Evolutionary conservation across 495 filamentous ascomycete species (phyloP), one percentile per base, ranked within the genome.

Genomic region (Astrocystis sublimbata): DNA sequence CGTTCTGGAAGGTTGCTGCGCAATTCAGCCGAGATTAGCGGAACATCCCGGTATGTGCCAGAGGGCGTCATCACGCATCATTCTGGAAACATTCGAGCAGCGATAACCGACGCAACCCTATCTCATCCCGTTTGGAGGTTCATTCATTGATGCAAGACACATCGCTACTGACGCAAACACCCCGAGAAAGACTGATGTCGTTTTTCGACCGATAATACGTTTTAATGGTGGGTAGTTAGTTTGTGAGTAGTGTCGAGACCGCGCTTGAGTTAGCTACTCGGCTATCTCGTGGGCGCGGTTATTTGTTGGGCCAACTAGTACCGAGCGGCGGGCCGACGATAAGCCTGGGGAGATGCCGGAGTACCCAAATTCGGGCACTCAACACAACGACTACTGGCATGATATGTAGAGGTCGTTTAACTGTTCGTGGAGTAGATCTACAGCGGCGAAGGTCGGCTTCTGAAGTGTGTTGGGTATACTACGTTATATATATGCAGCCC

Each of bases 291-390:
- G n/a, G 52, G 30, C 2, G 33, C 42, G 36, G 46, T 28, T 41
- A 51, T 49, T 42, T 35, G n/a, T 60, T 46, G 58, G 17, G 42
- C 9, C 30, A 61, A 50, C 36, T 28, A 35, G 33, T 62, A 38
- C 60, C 60, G 60, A 62, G 23, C 55, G 51, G 49, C 60, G 60
- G 60, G 60, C 60, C 60, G 60, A 62, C 53, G 51, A 49, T 47
- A 6, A 49, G 33, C 30, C 50, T 30, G n/a, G n/a, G n/a, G n/a
- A n/a, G n/a, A n/a, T n/a, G n/a, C n/a, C n/a, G n/a, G n/a, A n/a
- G n/a, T n/a, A n/a, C n/a, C n/a, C n/a, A n/a, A n/a, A n/a, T n/a
- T n/a, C n/a, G n/a, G n/a, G n/a, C n/a, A n/a, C n/a, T n/a, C n/a
- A 62, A 53, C 23, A 17, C 17, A 31, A 50, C 38, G 47, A 45